These are phyloP conservation scores for Sordariomycetes sp. DNA, from an alignment of 2,329 filamentous ascomycete genomes.

Conservation along the genomic window DNA sequence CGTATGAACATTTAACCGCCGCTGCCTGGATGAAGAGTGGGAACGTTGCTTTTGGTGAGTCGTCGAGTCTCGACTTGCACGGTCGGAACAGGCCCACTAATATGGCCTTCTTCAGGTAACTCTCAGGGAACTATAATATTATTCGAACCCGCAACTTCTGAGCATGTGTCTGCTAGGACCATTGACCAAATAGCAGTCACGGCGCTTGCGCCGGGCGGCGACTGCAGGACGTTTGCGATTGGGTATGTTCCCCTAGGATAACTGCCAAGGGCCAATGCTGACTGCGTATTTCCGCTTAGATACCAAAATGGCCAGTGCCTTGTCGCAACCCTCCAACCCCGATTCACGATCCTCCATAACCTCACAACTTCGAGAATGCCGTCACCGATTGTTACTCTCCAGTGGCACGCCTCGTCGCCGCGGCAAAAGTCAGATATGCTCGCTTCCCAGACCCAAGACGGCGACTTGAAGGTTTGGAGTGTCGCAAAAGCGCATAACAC, in stretches of 20 bases:
- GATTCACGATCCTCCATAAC: constrained; percentile 89
- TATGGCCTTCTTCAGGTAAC: constrained; percentile 49
- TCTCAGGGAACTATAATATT: constrained; percentile 84
- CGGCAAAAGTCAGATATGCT: constrained; percentile 98
- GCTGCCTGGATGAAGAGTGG: constrained; percentile 96
- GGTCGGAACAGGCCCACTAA: constrained; percentile 7
- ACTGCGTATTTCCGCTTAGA: constrained; percentile 27
- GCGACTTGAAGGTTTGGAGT: constrained; percentile 92
- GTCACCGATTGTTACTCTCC: constrained; percentile 73
- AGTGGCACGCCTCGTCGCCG: constrained; percentile 94
- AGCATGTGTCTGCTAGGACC: constrained; percentile 82
- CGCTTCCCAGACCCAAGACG: constrained; percentile 81
- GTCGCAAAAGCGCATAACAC: constrained; percentile 67
- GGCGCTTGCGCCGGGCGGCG: constrained; percentile 75
- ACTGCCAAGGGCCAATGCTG: not conserved
- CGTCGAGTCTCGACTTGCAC: not conserved
- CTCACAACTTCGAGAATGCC: constrained; percentile 73
- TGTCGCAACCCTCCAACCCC: constrained; percentile 76
- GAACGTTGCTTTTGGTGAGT: constrained; percentile 87
- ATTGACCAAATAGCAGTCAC: constrained; percentile 88
- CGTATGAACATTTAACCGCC: constrained; percentile 73
- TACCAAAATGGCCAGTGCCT: constrained; percentile 93
- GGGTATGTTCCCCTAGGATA: constrained; percentile 44
- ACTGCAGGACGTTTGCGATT: constrained; percentile 92
- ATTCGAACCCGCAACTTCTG: constrained; percentile 85